phyloP scores from a whole-genome alignment of 2,329 filamentous ascomycete genomes.

The Alternaria gansuensis region DNA sequence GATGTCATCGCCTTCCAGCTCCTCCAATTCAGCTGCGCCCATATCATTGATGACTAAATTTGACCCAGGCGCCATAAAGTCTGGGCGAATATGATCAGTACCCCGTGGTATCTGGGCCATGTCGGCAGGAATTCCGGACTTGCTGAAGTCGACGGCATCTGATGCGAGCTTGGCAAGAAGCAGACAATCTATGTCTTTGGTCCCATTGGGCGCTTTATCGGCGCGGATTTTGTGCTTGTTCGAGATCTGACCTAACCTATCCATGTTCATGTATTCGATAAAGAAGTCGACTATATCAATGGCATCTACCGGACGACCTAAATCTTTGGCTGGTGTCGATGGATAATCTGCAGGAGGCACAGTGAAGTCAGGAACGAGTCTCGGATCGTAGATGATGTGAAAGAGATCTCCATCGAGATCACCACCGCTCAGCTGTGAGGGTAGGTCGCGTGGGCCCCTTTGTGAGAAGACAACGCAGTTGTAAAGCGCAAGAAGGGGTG shows the following conservation, averaged over 20 bases:
- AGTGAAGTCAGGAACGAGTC: slow-evolving; percentile 56
- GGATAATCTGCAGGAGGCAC: slow-evolving; percentile 76
- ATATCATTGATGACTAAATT: slow-evolving; percentile 47
- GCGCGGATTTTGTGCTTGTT: slow-evolving; percentile 55
- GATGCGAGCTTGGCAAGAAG: slow-evolving; percentile 53
- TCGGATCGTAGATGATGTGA: slow-evolving; percentile 76
- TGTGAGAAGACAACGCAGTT: slow-evolving; percentile 85
- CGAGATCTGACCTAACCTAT: slow-evolving; percentile 55
- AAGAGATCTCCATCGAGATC: slow-evolving; percentile 87
- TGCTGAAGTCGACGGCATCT: slow-evolving; percentile 45
- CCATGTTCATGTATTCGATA: slow-evolving; percentile 61
- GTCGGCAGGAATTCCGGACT: slow-evolving; percentile 34
- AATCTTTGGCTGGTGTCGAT: slow-evolving; percentile 63
- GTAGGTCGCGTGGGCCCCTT: slow-evolving; percentile 74
- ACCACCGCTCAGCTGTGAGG: slow-evolving; percentile 80
- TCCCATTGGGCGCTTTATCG: slow-evolving; percentile 47
- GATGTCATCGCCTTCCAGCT: slow-evolving; percentile 41
- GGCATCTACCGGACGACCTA: slow-evolving; percentile 67
- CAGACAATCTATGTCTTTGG: slow-evolving; percentile 45
- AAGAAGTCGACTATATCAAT: slow-evolving; percentile 83
- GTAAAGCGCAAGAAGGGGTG: slow-evolving; percentile 67
- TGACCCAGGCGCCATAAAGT: slow-evolving; percentile 64
- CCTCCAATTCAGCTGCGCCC: slow-evolving; percentile 36
- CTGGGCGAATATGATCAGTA: slow-evolving; percentile 52
- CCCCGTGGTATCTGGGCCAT: slow-evolving; percentile 30